Evolutionary conservation across 106 monocot species (phyloP), one percentile per base, ranked within the genome.

Genomic region (Dendrobium catenatum): DNA sequence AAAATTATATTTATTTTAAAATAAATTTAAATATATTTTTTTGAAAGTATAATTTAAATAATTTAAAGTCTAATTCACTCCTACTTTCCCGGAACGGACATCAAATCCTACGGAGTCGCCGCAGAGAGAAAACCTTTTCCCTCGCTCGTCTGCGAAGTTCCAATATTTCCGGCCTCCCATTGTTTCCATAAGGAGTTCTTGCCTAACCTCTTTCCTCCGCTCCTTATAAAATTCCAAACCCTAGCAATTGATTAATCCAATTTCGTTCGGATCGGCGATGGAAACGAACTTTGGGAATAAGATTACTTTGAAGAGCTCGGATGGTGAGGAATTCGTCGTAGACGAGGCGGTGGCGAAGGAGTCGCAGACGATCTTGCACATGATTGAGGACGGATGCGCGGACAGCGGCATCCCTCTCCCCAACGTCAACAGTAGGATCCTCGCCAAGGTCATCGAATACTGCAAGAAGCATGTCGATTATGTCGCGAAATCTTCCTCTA

Each of bases 321-420:
- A 80, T 66, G 80, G 80, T 13, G 80, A 80, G 70, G 80, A 80
- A 43, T 80, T 80, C 70, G 80, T 46, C 27, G 61, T 80, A 0
- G 80, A 80, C 4, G 68, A 68, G 48, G 80, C 42, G 22, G 80
- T 70, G 70, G 80, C 80, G 6, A 70, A 22, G 68, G 68, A 80
- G 42, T 80, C 80, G 31, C 66, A 80, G 80, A 80, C 80, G 70
- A 80, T 80, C 27, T 44, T 41, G 43, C 66, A 80, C 80, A 68
- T 80, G 80, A 80, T 80, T 27, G 80, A 80, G 64, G 80, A 80
- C 80, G 80, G 46, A 16, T 68, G 67, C 80, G 70, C 64, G 3
- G 67, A 68, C 9, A 70, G 68, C 66, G 80, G 68, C 24, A 80
- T 80, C 48, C 80, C 80, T 42, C 42, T 80, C 6, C 80, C 80